Percentiles rank a stretch among this genome's conserved stretches.
Evolutionary conservation across 352 stramenopile genomes (phyloP).

Genomic region (Pythium angustatum): DNA sequence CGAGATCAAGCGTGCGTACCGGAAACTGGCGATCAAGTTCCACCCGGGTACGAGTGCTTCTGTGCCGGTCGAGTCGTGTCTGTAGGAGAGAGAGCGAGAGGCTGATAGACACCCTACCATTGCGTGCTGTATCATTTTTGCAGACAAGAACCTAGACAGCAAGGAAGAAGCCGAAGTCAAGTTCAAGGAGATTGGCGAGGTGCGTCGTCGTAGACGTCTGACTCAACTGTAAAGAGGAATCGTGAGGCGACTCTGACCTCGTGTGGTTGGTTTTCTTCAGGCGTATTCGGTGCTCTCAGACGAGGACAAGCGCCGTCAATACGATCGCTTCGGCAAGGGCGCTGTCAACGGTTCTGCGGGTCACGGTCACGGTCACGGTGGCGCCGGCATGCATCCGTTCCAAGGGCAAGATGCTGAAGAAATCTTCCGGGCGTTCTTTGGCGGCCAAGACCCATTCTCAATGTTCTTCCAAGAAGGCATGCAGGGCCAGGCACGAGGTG

Average conservation of each 20-base stretch:
- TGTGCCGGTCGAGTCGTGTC: neutral
- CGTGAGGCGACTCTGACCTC: too few species aligned
- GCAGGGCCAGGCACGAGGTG: constrained; percentile 41
- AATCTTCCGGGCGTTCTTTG: constrained; percentile 83
- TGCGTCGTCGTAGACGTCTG: constrained; percentile 20
- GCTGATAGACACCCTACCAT: too few species aligned
- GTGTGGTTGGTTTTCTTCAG: too few species aligned
- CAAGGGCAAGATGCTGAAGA: constrained; percentile 78
- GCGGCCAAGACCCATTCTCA: constrained; percentile 78
- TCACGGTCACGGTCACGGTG: constrained; percentile 13
- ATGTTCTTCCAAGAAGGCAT: constrained; percentile 84
- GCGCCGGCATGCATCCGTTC: constrained; percentile 51
- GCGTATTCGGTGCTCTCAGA: constrained; percentile 92
- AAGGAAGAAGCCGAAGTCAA: constrained; percentile 87
- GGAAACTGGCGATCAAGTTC: constrained; percentile 86
- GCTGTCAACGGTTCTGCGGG: constrained; percentile 45
- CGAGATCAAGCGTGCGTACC: constrained; percentile 85
- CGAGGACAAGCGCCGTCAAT: constrained; percentile 83
- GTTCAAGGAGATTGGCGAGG: constrained; percentile 89
- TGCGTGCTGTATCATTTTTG: neutral
- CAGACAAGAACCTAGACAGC: constrained; percentile 91
- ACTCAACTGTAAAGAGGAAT: too few species aligned
- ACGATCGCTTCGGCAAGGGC: constrained; percentile 91
- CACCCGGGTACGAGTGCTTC: constrained; percentile 74
- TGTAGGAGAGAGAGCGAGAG: neutral